A percentile compares a stretch with the other conserved stretches of the same genome.
phyloP scores from a whole-genome alignment of 306 rosid genomes.

The Cicer chorassanicum region DNA sequence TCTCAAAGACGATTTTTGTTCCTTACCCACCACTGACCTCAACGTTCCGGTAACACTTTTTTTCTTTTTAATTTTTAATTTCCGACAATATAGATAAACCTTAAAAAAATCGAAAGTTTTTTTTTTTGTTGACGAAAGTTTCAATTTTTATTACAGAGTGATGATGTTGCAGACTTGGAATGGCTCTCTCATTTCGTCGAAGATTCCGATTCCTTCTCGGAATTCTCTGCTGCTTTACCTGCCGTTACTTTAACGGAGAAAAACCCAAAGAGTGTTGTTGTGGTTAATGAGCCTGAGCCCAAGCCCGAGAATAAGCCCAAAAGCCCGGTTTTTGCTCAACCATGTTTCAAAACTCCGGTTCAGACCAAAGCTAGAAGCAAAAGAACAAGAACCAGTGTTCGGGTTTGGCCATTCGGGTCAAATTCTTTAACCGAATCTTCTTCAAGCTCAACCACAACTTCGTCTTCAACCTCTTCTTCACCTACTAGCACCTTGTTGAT shows the following conservation, averaged over 20 bases:
- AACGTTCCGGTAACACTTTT: conserved; percentile 66
- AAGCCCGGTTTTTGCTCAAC: conserved; percentile 32
- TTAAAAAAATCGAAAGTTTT: conserved; percentile 11
- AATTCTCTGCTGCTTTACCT: conserved; percentile 56
- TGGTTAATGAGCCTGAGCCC: conserved; percentile 1
- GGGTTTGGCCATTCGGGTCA: conserved; percentile 79
- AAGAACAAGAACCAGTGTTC: conserved; percentile 64
- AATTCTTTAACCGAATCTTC: conserved; percentile 66
- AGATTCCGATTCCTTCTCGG: conserved; percentile 88
- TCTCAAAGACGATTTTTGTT: conserved; percentile 44
- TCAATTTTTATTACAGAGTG: conserved; percentile 63
- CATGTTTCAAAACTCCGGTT: conserved; percentile 67
- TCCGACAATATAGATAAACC: not conserved
- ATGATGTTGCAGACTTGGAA: conserved; percentile 81
- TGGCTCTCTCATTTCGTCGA: conserved; percentile 94
- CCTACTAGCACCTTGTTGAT: conserved; percentile 55
- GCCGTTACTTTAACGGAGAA: conserved; percentile 36
- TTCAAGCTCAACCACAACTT: conserved; percentile 57
- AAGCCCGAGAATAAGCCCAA: not conserved
- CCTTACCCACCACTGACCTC: conserved; percentile 64
- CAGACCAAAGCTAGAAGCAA: conserved; percentile 88
- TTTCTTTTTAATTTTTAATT: not conserved
- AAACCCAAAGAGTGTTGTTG: conserved; percentile 21
- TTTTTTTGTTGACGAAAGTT: conserved; percentile 43
- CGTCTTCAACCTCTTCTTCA: conserved; percentile 61